Conservation (phyloP, 2,329 filamentous ascomycete species). For the Penicillium fuscoglaucum region DNA sequence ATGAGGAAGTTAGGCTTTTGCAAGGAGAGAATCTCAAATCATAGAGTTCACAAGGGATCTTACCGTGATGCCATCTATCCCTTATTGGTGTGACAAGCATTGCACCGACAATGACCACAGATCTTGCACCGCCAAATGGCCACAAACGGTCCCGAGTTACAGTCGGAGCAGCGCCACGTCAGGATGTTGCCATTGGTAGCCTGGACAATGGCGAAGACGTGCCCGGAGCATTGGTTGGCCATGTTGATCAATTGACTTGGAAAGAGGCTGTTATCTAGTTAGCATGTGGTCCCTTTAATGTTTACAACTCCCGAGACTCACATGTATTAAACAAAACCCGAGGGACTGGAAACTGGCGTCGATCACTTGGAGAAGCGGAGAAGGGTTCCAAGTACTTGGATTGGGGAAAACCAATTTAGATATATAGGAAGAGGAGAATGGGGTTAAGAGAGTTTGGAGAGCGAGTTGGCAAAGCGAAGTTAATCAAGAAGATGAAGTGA, state of each 20-base stretch:
- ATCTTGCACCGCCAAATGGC: slow-evolving; percentile 48
- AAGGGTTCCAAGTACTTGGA: slow-evolving; percentile 9
- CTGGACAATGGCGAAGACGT: slow-evolving; percentile 43
- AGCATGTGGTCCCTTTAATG: background rate
- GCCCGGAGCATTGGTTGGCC: slow-evolving; percentile 44
- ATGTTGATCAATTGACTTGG: slow-evolving; percentile 20
- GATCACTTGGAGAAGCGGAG: slow-evolving; percentile 23
- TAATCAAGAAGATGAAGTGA: background rate
- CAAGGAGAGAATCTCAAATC: background rate
- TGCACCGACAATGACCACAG: slow-evolving; percentile 44
- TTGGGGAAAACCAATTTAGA: background rate
- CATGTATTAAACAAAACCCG: slow-evolving; percentile 21
- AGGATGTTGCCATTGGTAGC: slow-evolving; percentile 45
- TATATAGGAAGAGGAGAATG: background rate
- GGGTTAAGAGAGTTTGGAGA: background rate
- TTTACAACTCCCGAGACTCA: slow-evolving; percentile 17
- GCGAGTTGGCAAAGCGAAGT: background rate
- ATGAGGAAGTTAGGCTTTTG: background rate
- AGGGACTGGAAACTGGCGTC: slow-evolving; percentile 19
- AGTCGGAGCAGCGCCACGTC: slow-evolving; percentile 46
- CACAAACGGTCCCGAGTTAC: slow-evolving; percentile 43
- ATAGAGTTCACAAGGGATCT: background rate
- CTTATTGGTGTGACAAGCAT: slow-evolving; percentile 42
- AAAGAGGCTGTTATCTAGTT: background rate
- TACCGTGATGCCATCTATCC: slow-evolving; percentile 18